Percentiles rank a stretch among this genome's conserved stretches.
These are phyloP conservation scores for Lichtheimia ramosa DNA, from an alignment of 371 early-diverging fungal species.

Conservation along the genomic window DNA sequence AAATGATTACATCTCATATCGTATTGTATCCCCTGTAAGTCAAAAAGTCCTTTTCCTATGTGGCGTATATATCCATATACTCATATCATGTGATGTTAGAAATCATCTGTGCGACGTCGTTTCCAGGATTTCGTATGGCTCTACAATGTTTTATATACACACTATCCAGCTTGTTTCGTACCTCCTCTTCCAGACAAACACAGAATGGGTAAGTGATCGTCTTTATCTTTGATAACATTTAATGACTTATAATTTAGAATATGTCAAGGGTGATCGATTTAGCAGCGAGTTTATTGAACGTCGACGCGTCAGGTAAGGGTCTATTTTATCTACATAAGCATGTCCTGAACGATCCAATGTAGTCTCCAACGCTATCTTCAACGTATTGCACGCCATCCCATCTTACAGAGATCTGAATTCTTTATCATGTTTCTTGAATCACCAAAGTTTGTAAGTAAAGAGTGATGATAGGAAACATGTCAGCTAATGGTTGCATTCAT, in stretches of 20 bases:
- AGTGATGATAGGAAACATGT: background rate
- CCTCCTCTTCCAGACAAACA: conserved; percentile 95
- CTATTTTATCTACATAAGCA: background rate
- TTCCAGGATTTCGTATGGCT: conserved; percentile 96
- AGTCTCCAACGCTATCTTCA: conserved; percentile 79
- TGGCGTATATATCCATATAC: background rate
- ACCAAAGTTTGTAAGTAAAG: conserved; percentile 64
- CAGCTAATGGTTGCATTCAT: background rate
- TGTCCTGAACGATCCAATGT: background rate
- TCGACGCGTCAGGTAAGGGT: conserved; percentile 51
- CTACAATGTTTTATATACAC: conserved; percentile 67
- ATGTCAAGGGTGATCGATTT: conserved; percentile 94
- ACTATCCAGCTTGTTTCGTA: conserved; percentile 81
- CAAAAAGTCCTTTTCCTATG: background rate
- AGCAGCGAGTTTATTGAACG: conserved; percentile 87
- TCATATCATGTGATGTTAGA: conserved; percentile 7
- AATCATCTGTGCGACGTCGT: conserved; percentile 69
- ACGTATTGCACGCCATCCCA: conserved; percentile 88
- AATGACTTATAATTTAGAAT: conserved; percentile 55
- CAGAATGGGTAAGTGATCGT: conserved; percentile 66
- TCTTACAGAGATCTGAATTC: conserved; percentile 65
- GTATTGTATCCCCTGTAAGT: conserved; percentile 71
- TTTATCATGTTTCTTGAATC: conserved; percentile 83
- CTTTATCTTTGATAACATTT: no score
- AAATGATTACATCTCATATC: conserved; percentile 86